phyloP scores from a whole-genome alignment of 2,329 filamentous ascomycete genomes.

The Pyrenochaeta sp. region DNA sequence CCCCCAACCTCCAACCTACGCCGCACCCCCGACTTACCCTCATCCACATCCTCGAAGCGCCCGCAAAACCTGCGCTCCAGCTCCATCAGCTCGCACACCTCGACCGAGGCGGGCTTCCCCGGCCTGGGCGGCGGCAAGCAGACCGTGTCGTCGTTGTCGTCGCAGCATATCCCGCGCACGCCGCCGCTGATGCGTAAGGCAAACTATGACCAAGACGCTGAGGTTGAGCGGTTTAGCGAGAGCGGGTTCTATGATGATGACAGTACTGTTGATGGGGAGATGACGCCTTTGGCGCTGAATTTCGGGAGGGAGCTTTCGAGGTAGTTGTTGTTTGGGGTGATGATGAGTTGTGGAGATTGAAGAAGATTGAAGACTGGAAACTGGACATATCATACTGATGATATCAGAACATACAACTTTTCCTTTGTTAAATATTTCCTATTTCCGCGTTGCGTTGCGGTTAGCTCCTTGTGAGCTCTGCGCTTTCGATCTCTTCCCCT shows the following conservation, averaged over 20 bases:
- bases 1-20: conserved; percentile 81
- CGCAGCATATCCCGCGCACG: conserved; percentile 46
- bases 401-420: background rate
- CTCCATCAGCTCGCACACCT: conserved; percentile 38
- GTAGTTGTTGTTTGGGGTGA: too few relatives aligned
- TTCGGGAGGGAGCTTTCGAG: conserved; percentile 39
- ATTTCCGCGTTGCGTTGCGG: background rate
- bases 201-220: conserved; percentile 67
- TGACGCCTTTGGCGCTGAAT: conserved; percentile 43
- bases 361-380: too few relatives aligned
- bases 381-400: too few relatives aligned
- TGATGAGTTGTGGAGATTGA: too few relatives aligned
- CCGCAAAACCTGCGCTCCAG: conserved; percentile 34
- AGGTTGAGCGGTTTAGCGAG: conserved; percentile 57
- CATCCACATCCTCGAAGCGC: conserved; percentile 29
- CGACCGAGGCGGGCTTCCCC: conserved; percentile 41
- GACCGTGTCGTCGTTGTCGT: too few relatives aligned
- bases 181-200: conserved; percentile 64
- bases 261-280: conserved; percentile 53
- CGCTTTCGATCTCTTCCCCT: too few relatives aligned
- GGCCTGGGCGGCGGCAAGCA: conserved; percentile 40
- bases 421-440: background rate
- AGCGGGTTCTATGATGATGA: conserved; percentile 59
- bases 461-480: background rate
- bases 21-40: conserved; percentile 61